Conservation (phyloP, 192 early-diverging fungal genomes). For the Phycomyces blakesleeanus region DNA sequence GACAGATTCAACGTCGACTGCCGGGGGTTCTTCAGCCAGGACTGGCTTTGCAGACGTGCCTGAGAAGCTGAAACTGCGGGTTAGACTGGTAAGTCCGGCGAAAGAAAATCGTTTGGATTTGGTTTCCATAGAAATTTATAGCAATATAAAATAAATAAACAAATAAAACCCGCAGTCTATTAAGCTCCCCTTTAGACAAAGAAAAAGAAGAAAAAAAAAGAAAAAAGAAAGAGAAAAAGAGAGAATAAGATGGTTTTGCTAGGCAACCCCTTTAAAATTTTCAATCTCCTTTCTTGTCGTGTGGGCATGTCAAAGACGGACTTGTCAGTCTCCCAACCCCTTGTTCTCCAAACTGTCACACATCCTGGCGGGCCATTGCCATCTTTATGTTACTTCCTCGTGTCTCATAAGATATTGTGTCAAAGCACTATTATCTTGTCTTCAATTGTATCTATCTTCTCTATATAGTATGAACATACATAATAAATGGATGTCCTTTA, state of each 20-base stretch:
- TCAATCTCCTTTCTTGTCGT: too few relatives aligned
- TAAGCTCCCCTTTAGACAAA: not conserved
- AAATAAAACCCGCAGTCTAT: not conserved
- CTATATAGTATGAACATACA: too few relatives aligned
- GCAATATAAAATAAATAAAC: not conserved
- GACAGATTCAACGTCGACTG: not conserved
- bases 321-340: too few relatives aligned
- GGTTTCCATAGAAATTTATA: not conserved
- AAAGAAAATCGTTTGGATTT: slow-evolving; percentile 23
- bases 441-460: too few relatives aligned
- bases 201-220: not conserved
- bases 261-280: too few relatives aligned
- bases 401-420: not conserved
- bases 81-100: slow-evolving; percentile 8
- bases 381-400: not conserved
- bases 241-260: too few relatives aligned
- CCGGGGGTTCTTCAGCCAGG: not conserved
- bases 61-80: slow-evolving; percentile 6
- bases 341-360: not conserved
- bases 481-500: too few relatives aligned
- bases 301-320: too few relatives aligned
- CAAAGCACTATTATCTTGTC: too few relatives aligned
- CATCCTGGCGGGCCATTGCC: not conserved
- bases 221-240: too few relatives aligned
- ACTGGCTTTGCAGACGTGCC: not conserved